Percentiles rank a stretch among this genome's conserved stretches.
Evolutionary conservation across 441 rosid genomes (phyloP).

Genomic region (Pelargonium fulgidum): DNA sequence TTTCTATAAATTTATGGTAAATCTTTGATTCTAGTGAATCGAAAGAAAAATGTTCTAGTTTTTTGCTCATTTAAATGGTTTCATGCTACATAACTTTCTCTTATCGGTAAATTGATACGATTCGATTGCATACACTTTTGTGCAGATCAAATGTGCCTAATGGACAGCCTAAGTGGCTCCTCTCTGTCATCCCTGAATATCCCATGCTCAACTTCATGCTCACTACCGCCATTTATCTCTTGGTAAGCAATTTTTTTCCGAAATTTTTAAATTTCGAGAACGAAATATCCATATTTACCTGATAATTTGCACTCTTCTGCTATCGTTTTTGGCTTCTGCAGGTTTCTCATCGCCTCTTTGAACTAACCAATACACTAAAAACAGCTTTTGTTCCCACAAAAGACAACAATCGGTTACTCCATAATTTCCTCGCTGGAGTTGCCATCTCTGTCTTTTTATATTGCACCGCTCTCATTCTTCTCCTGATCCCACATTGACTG

Average conservation of each 20-base stretch:
- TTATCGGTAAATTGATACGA: neutral
- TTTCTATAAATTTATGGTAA: neutral
- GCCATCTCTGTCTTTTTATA: slow-evolving; percentile 52
- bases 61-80: neutral
- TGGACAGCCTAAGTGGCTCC: slow-evolving; percentile 98
- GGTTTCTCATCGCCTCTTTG: slow-evolving; percentile 77
- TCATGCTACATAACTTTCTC: neutral
- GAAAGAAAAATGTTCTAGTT: neutral
- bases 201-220: slow-evolving; percentile 95
- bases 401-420: slow-evolving; percentile 53
- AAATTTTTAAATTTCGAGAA: neutral
- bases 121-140: slow-evolving; percentile 9
- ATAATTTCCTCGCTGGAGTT: slow-evolving; percentile 55
- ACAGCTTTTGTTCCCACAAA: slow-evolving; percentile 66
- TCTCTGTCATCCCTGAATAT: slow-evolving; percentile 82
- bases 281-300: neutral
- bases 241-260: slow-evolving; percentile 42
- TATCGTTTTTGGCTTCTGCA: slow-evolving; percentile 27
- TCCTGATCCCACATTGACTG: slow-evolving; percentile 60
- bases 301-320: slow-evolving; percentile 9
- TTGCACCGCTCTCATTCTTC: slow-evolving; percentile 52
- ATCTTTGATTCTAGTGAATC: neutral
- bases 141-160: slow-evolving; percentile 74
- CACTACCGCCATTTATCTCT: slow-evolving; percentile 74
- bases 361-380: slow-evolving; percentile 71